Conservation (phyloP, 2,329 filamentous ascomycete species). For the Claviceps fusiformis region DNA sequence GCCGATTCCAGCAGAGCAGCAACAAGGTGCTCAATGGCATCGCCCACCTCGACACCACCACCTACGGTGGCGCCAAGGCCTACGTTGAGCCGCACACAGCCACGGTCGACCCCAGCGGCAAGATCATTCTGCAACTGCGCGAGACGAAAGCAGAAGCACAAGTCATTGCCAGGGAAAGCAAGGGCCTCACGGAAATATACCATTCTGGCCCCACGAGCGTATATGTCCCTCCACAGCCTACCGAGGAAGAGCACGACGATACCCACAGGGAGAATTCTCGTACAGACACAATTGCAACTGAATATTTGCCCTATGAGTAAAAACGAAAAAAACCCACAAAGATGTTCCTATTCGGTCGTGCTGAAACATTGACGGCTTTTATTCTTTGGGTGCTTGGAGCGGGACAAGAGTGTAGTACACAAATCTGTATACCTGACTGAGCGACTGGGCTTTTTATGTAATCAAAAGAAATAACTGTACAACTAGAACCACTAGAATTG, state of each 20-base stretch:
- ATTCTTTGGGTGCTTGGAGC: not conserved
- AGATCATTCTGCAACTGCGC: slow-evolving; percentile 29
- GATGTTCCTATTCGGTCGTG: too few species aligned
- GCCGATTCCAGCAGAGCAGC: slow-evolving; percentile 11
- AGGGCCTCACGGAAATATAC: slow-evolving; percentile 22
- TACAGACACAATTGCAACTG: slow-evolving; percentile 14
- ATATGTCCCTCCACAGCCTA: slow-evolving; percentile 4
- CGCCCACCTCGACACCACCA: slow-evolving; percentile 30
- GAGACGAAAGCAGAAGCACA: slow-evolving; percentile 25
- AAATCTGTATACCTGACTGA: slow-evolving; percentile 5
- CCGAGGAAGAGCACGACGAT: not conserved
- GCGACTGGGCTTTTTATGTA: not conserved
- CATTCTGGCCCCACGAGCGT: slow-evolving; percentile 12
- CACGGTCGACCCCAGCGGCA: slow-evolving; percentile 35
- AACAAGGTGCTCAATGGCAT: slow-evolving; percentile 22
- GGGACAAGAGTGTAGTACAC: not conserved
- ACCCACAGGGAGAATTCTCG: slow-evolving; percentile 9
- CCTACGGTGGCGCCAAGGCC: slow-evolving; percentile 39
- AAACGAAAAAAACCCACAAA: too few species aligned
- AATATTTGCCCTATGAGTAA: slow-evolving; percentile 1
- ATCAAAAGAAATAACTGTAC: slow-evolving; percentile 6
- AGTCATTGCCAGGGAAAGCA: slow-evolving; percentile 33
- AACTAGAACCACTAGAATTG: slow-evolving; percentile 4
- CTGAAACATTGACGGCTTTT: not conserved
- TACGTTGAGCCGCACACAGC: slow-evolving; percentile 33